These are phyloP conservation scores for Monotropa hypopitys DNA, from an alignment of 179 eudicot genomes.

Conservation along the genomic window DNA sequence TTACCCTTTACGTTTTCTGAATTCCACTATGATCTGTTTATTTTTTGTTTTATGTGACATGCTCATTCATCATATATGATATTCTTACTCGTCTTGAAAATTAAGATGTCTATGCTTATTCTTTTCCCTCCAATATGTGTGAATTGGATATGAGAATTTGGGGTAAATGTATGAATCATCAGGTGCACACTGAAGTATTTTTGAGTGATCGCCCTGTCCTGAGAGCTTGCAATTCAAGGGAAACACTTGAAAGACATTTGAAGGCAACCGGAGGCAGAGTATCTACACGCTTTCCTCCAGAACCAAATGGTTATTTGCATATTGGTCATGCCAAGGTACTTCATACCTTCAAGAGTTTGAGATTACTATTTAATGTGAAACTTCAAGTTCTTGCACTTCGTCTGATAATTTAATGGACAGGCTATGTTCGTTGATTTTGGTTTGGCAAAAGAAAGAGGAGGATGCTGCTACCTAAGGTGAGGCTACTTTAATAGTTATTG, in stretches of 20 bases:
- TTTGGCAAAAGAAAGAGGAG: constrained; percentile 84
- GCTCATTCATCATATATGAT: not conserved
- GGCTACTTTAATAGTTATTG: not conserved
- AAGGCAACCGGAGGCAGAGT: constrained; percentile 70
- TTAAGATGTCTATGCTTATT: not conserved
- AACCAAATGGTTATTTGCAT: constrained; percentile 60
- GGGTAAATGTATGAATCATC: constrained; percentile 7
- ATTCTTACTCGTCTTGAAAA: not conserved
- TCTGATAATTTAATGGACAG: constrained; percentile 34
- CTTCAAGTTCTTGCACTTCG: not conserved
- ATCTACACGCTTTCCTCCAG: constrained; percentile 28
- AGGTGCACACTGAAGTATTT: constrained; percentile 93
- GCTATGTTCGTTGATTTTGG: constrained; percentile 98
- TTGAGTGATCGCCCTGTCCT: constrained; percentile 64
- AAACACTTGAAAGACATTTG: constrained; percentile 60
- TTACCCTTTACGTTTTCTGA: no score
- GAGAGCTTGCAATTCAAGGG: constrained; percentile 72
- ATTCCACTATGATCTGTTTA: not conserved
- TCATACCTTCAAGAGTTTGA: not conserved
- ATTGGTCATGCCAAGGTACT: constrained; percentile 97
- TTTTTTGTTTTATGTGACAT: not conserved
- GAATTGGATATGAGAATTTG: not conserved
- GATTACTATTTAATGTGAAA: not conserved
- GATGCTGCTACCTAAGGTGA: constrained; percentile 81
- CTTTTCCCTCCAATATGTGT: not conserved